These are phyloP conservation scores for Coemansia nantahalensis DNA, from an alignment of 192 early-diverging fungal species.

Conservation along the genomic window DNA sequence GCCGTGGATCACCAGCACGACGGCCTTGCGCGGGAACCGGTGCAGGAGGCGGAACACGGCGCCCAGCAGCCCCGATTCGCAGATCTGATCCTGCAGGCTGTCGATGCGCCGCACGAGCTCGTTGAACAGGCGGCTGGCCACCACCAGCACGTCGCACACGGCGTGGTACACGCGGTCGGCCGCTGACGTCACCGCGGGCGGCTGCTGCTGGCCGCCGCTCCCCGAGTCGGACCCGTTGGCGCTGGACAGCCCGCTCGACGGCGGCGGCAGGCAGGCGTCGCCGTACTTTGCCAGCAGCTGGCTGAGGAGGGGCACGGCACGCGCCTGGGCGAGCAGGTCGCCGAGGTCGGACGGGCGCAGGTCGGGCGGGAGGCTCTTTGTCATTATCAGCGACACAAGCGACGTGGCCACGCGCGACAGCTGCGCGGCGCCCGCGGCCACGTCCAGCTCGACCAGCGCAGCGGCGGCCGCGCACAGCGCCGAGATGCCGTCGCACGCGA, in stretches of 20 bases:
- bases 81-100: conserved; percentile 41
- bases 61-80: conserved; percentile 43
- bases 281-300: conserved; percentile 40
- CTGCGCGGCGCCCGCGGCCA: conserved; percentile 20
- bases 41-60: conserved; percentile 26
- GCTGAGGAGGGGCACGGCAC: conserved; percentile 17
- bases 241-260: conserved; percentile 2
- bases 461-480: conserved; percentile 30
- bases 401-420: conserved; percentile 41
- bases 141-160: conserved; percentile 44
- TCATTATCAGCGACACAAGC: conserved; percentile 32
- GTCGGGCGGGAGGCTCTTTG: conserved; percentile 38
- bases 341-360: conserved; percentile 31
- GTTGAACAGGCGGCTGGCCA: conserved; percentile 41
- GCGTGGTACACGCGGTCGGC: conserved; percentile 45
- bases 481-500: conserved; percentile 44
- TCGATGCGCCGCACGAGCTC: conserved; percentile 41
- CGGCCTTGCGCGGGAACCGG: conserved; percentile 44
- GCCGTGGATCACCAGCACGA: conserved; percentile 43
- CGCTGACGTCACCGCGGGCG: conserved; percentile 5
- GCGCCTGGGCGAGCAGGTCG: conserved; percentile 36
- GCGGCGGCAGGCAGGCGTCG: conserved; percentile 41
- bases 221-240: conserved; percentile 25
- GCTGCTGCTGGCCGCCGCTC: not conserved
- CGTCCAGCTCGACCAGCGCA: conserved; percentile 31